Evolutionary conservation across 371 early-diverging fungal species (phyloP), one percentile per base, ranked within the genome.

Genomic region (Mortierella sp.): DNA sequence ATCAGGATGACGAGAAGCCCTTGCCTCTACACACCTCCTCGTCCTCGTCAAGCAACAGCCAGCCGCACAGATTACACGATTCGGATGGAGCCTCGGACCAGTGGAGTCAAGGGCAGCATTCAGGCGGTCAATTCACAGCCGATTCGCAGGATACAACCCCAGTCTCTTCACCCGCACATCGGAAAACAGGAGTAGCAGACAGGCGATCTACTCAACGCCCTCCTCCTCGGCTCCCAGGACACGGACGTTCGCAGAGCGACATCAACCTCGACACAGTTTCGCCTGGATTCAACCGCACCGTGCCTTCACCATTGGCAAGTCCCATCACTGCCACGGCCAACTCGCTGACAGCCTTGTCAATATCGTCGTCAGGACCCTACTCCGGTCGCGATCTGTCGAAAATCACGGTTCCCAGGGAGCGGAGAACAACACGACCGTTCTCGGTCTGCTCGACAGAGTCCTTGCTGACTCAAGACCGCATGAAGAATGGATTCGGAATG

Each of bases 271-370:
- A 57, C 1, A 43, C 76, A 9, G 53, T 76, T 13, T 75, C 76
- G 3, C 69, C 79, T 11, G 71, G 67, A 14, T 53, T 71, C 53
- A 69, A 69, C 26, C 59, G 50, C 43, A 55, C 73, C 0, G 72
- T 82, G 28, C 79, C 86, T 5, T 74, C 79, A 0, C 86, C 86
- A 3, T 48, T 86, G 55, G 75, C 80, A 1, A 82, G 86, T 54
- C 86, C 86, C 10, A 67, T 86, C 71, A 86, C 82, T 5, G 80
- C 82, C 40, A 82, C 86, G 2, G 78, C 79, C 16, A 74, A 79
- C 44, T 86, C 86, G 0, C 34, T 86, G 51, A 79, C 72, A 6
- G 82, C 86, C 44, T 75, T 86, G 34, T 82, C 80, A 72, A 75
- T 86, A 6, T 81, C 82, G 13, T 50, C 54, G 14, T 71, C 78